These are phyloP conservation scores for Colletotrichum somersetense DNA, from an alignment of 2,329 filamentous ascomycete genomes.

Conservation along the genomic window DNA sequence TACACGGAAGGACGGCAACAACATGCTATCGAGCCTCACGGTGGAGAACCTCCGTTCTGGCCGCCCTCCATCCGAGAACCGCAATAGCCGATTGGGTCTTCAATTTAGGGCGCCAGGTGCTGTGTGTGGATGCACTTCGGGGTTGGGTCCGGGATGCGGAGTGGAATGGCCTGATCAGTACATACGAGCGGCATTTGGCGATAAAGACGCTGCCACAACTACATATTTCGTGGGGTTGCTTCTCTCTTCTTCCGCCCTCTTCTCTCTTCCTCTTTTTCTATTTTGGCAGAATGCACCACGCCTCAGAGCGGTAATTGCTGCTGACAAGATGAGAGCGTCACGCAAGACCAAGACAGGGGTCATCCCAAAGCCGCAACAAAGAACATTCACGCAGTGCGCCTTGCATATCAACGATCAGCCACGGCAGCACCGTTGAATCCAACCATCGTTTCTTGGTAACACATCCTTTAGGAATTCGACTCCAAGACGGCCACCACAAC, in stretches of 20 bases:
- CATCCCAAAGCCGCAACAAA: slow-evolving; percentile 2
- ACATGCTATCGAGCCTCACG: slow-evolving; percentile 35
- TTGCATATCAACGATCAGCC: slow-evolving; percentile 8
- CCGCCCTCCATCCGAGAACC: slow-evolving; percentile 39
- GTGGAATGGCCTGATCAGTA: slow-evolving; percentile 35
- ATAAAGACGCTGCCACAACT: slow-evolving; percentile 1
- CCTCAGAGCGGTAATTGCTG: slow-evolving; percentile 9
- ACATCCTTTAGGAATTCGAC: not conserved
- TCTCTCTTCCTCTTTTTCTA: too few relatives aligned
- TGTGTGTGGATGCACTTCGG: slow-evolving; percentile 32
- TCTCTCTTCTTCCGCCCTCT: not conserved
- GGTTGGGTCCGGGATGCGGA: slow-evolving; percentile 22
- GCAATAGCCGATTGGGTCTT: slow-evolving; percentile 35
- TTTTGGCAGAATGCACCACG: not conserved
- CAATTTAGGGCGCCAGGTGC: slow-evolving; percentile 32
- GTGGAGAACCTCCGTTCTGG: slow-evolving; percentile 33
- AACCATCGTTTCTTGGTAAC: not conserved
- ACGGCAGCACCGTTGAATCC: not conserved
- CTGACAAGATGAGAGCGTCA: not conserved
- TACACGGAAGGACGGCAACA: slow-evolving; percentile 23
- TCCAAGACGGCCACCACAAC: not conserved
- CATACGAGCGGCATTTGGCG: not conserved
- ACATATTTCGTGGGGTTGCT: not conserved
- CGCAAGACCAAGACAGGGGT: slow-evolving; percentile 20
- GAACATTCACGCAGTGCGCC: not conserved